Conservation (phyloP, 768 basidiomycete genomes). For the Auriscalpium microsporum region DNA sequence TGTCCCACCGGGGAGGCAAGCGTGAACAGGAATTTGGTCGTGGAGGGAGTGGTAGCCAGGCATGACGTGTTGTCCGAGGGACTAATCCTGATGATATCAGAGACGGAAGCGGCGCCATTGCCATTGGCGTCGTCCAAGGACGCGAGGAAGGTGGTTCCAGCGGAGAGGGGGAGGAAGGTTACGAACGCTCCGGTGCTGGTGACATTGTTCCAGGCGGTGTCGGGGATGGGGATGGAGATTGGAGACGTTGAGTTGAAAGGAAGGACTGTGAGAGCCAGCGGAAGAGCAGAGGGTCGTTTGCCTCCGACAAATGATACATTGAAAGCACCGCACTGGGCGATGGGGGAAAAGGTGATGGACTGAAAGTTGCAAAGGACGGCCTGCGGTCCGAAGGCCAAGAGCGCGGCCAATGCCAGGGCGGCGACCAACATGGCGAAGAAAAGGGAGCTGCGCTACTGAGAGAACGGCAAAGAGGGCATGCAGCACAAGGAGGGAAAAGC, state of each 20-base stretch:
- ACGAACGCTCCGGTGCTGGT: slow-evolving; percentile 35
- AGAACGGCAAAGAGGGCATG: neutral
- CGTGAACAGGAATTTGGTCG: slow-evolving; percentile 21
- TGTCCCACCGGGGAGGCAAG: slow-evolving; percentile 31
- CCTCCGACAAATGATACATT: slow-evolving; percentile 37
- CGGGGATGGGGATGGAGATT: slow-evolving; percentile 37
- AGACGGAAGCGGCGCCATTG: slow-evolving; percentile 32
- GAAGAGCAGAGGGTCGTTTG: slow-evolving; percentile 26
- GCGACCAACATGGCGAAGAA: slow-evolving; percentile 7
- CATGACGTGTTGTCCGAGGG: slow-evolving; percentile 37
- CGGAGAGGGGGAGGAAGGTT: slow-evolving; percentile 43
- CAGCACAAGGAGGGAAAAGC: neutral
- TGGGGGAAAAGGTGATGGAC: slow-evolving; percentile 28
- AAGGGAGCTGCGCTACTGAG: neutral
- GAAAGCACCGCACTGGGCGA: slow-evolving; percentile 47
- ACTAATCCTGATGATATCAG: slow-evolving; percentile 39
- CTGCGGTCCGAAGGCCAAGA: slow-evolving; percentile 19
- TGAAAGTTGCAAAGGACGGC: slow-evolving; percentile 22
- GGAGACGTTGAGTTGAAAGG: slow-evolving; percentile 42
- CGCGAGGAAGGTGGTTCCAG: slow-evolving; percentile 43
- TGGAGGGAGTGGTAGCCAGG: slow-evolving; percentile 19
- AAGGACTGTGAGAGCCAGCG: slow-evolving; percentile 41
- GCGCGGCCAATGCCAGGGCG: slow-evolving; percentile 1
- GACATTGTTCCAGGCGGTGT: slow-evolving; percentile 26
- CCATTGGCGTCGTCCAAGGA: slow-evolving; percentile 42